These are phyloP conservation scores for Penicillium frequentans DNA, from an alignment of 2,329 filamentous ascomycete genomes.

Conservation along the genomic window DNA sequence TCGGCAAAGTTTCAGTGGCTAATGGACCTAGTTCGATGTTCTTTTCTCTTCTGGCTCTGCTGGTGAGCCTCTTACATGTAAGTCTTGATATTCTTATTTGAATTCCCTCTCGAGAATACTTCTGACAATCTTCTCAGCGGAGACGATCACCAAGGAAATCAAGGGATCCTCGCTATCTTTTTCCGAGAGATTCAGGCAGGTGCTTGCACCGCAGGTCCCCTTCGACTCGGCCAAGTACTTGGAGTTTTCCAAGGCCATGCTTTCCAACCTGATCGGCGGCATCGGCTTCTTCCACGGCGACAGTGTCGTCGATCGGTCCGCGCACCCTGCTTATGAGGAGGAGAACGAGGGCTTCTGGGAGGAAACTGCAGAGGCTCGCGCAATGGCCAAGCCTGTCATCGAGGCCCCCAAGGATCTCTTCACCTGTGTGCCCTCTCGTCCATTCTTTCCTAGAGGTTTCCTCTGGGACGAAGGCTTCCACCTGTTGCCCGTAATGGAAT, in stretches of 20 bases:
- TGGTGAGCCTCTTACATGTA: conserved; percentile 52
- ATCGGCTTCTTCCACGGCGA: conserved; percentile 95
- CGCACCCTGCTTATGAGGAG: conserved; percentile 91
- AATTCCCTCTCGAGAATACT: neutral
- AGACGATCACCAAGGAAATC: conserved; percentile 70
- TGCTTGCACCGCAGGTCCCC: conserved; percentile 72
- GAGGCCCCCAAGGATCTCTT: conserved; percentile 88
- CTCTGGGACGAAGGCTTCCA: conserved; percentile 99
- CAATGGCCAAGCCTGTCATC: conserved; percentile 64
- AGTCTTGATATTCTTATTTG: conserved; percentile 16
- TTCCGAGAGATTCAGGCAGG: conserved; percentile 68
- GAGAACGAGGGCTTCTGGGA: conserved; percentile 96
- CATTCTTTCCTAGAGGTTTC: conserved; percentile 96
- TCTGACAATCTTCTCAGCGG: conserved; percentile 36
- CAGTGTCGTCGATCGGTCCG: conserved; percentile 83
- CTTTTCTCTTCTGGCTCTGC: conserved; percentile 81
- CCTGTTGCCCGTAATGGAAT: conserved; percentile 84
- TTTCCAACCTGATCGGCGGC: conserved; percentile 90
- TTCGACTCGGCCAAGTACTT: conserved; percentile 73
- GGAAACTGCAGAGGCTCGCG: conserved; percentile 77
- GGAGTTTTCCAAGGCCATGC: conserved; percentile 81
- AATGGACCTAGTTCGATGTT: conserved; percentile 69
- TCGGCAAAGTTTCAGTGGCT: conserved; percentile 1
- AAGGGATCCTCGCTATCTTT: conserved; percentile 67
- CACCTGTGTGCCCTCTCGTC: conserved; percentile 84